Evolutionary conservation across 495 filamentous ascomycete species (phyloP).

Genomic region (Aspergillus nanangensis): DNA sequence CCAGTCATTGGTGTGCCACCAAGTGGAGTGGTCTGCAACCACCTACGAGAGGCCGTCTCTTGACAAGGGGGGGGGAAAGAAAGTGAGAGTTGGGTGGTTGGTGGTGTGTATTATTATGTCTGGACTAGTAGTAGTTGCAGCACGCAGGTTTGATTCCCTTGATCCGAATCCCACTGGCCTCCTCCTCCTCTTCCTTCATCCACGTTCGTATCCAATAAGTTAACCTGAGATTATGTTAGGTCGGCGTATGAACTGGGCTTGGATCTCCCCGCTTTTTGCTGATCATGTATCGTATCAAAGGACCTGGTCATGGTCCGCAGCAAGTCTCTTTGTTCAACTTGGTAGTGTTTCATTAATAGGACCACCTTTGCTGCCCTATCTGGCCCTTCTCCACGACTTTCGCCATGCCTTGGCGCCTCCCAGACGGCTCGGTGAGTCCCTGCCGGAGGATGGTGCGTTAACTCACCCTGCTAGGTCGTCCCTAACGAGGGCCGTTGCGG

Average conservation of each 20-base stretch:
- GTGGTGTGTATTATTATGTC: neutral
- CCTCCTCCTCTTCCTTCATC: conserved; percentile 9
- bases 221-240: conserved; percentile 17
- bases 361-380: conserved; percentile 12
- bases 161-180: conserved; percentile 15
- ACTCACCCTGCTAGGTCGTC: conserved; percentile 8
- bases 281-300: conserved; percentile 17
- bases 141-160: conserved; percentile 19
- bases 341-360: conserved; percentile 10
- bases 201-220: conserved; percentile 22
- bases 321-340: conserved; percentile 12
- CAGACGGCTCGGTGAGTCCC: conserved; percentile 16
- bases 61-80: conserved; percentile 12
- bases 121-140: conserved; percentile 8
- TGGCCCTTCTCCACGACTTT: conserved; percentile 14
- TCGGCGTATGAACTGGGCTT: conserved; percentile 18
- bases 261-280: conserved; percentile 21
- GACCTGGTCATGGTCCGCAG: conserved; percentile 5
- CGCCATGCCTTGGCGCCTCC: conserved; percentile 21
- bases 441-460: conserved; percentile 3
- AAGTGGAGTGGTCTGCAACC: conserved; percentile 21
- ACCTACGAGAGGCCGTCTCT: conserved; percentile 19
- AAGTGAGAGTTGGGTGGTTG: no score
- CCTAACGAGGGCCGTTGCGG: conserved; percentile 1
- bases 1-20: conserved; percentile 14